Base-by-base conservation (phyloP, 2,329 filamentous ascomycete species). In the Colletotrichum viniferum region DNA sequence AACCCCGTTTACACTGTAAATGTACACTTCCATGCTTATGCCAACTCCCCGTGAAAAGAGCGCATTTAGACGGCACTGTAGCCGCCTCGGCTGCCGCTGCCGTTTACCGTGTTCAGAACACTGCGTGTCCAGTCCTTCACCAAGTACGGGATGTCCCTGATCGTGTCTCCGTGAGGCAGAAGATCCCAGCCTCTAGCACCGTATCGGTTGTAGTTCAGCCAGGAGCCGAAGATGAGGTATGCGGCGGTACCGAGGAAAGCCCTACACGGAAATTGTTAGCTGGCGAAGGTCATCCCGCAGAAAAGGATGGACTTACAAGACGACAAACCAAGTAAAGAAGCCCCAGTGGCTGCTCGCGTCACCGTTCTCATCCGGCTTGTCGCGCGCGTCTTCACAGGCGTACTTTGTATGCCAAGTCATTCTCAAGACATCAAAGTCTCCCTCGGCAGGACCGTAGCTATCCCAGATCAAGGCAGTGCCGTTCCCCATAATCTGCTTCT, bases 161-260 rank as follows among this genome's bases (percentile, higher is more conserved):
- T 94, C 1, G 95, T 94, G 84, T 99, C 97, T 78, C 94, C 94
- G 83, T 98, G 96, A 16, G 97, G 97, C 21, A 98, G 88, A 21
- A 98, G 90, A 81, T 98, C 97, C 96, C 96, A 98, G 73, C 97
- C 97, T 60, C 96, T 91, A 68, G 96, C 96, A 63, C 96, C 96
- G 85, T 98, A 98, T 77, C 96, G 94, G 87, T 96, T 98, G 90
- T 98, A 98, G 88, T 98, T 98, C 83, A 98, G 92, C 97, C 97
- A 99, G 24, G 96, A 98, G 78, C 96, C 96, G 82, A 98, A 98
- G 83, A 98, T 98, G 78, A 99, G 93, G 86, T 98, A 99, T 28
- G 96, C 88, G 3, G 97, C 95, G 55, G 92, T 94, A 61, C 91
- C 91, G 77, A 98, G 90, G 90, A 99, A 99, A 75, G 94, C 86